Base-by-base conservation (phyloP, 192 early-diverging fungal genomes). In the Spinellus fusiger region DNA sequence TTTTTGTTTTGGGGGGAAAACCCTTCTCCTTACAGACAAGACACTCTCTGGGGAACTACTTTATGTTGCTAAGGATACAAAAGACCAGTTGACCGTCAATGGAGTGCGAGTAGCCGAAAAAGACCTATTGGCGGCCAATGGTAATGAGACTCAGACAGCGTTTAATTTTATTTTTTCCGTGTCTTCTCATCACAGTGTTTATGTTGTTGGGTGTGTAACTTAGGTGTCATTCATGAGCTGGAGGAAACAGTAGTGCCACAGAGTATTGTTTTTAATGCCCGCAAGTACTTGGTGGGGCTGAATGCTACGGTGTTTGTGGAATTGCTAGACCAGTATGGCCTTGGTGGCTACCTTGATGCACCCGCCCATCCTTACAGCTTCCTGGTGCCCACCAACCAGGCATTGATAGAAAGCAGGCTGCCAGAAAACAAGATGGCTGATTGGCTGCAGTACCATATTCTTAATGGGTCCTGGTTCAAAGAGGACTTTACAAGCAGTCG, bases 261-360 rank as follows among this genome's bases (percentile, higher is more conserved):
- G 67, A 34, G 56, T 5, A 16, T 64, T 38, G 28, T 46, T 13
- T 84, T 88, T 62, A 86, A 75, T 18, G 71, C 78, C 7, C 79
- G 77, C 28, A 91, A 89, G 59, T 84, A 83, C 29, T 77, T 91
- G 28, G 65, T 83, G 27, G 89, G 87, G 5, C 60, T 89, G 16
- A 86, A 87, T 59, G 85, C 86, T 0, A 86, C 86, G 1, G 66
- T 57, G 40, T 89, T 89, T 70, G 82, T 83, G 8, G 62, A 71
- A 10, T 67, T 73, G 1, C 44, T 89, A 38, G 77, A 82, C 49
- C 73, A 84, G 44, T 61, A 72, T 20, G 79, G 80, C 3, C 65
- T 88, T 20, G 69, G 56, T 26, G 61, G 73, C 56, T 84, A 84
- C 53, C 74, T 91, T 22, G 82, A 86, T 34, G 56, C 79, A 0